Base-by-base conservation (phyloP, 192 early-diverging fungal species). In the Phycomyces blakesleeanus region DNA sequence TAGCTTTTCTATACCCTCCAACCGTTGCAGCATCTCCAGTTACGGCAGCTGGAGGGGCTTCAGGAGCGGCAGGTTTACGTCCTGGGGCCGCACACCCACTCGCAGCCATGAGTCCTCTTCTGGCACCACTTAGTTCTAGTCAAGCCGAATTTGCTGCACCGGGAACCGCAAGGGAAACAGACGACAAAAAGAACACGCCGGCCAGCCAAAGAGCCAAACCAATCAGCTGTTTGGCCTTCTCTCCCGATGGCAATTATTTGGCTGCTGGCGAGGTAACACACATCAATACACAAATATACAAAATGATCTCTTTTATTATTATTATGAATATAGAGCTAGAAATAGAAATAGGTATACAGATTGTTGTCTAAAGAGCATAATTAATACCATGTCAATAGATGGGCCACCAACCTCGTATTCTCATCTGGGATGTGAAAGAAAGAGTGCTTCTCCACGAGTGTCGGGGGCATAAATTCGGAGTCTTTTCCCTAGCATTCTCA, bases 381-480 rank as follows among this genome's bases (percentile, higher is more conserved):
- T 58, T 50, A 25, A n/a, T 67, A 20, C 53, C 14, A 10, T 61
- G 38, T 57, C 5, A 27, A 2, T 60, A 91, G 89, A 69, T 80
- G 34, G 91, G 91, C 8, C 91, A 93, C 78, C 84, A 91, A 58
- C 92, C 92, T 12, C 64, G 85, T 55, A 87, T 93, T 6, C 38
- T 89, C 12, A 82, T 93, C 50, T 93, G 86, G 87, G 77, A 90
- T 60, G 78, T 82, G n/a, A 60, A 73, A 49, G 73, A 77, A 15
- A 59, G 71, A 47, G 73, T 65, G 14, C 61, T 92, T 0, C 65
- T 90, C 0, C 75, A 80, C 15, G 85, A 89, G 61, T 71, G 89
- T 16, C 75, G 79, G 38, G 88, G 88, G 2, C 92, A 93, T 75
- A 91, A 90, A 58, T 92, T 88, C 72, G 92, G 91, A 10, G 75